Evolutionary conservation across 805 yeast genomes (phyloP), one percentile per base, ranked within the genome.

Genomic region (Metschnikowia anglica): DNA sequence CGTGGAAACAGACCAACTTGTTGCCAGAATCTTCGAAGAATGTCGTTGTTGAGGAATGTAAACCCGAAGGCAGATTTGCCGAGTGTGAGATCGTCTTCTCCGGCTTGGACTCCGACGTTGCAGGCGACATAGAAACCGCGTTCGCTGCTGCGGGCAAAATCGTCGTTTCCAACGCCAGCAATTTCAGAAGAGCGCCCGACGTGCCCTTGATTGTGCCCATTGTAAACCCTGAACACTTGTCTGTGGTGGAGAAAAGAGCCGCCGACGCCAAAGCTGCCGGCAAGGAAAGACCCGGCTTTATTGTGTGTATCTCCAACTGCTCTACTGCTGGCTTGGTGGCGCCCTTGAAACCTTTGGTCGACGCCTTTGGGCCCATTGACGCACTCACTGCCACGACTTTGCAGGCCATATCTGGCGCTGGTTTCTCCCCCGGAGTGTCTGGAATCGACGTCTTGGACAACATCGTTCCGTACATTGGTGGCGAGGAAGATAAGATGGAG

Each of bases 351-450:
- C 98, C 99, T n/a, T 74, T 93, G 57, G 85, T 84, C 39, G 96
- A 89, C 46, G 67, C 73, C 37, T 91, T 87, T 61, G 99, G 98
- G 37, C 97, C 98, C 34, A 79, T 93, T 47, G 90, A 87, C 46
- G 76, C 82, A 18, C 77, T 91, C 54, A 83, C 96, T 11, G 79
- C 96, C 37, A 88, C 97, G 42, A 93, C 99, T 12, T 68, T 93
- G 65, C 99, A 93, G 66, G 99, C 99, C 28, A 88, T 93, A 52
- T 90, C 98, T 3, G 99, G 99, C 56, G 99, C 96, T 17, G 99
- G 99, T 2, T 93, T 87, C 65, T 86, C 96, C 8, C 99, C 99
- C 37, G 99, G 99, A 64, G 96, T 90, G 43, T 81, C 96, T 17
- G 93, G 95, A 52, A 90, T 93, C 66, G 98, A 93, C 61, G 81